Base-by-base conservation (phyloP, 2,329 filamentous ascomycete species). In the Diaporthe citrichinensis region DNA sequence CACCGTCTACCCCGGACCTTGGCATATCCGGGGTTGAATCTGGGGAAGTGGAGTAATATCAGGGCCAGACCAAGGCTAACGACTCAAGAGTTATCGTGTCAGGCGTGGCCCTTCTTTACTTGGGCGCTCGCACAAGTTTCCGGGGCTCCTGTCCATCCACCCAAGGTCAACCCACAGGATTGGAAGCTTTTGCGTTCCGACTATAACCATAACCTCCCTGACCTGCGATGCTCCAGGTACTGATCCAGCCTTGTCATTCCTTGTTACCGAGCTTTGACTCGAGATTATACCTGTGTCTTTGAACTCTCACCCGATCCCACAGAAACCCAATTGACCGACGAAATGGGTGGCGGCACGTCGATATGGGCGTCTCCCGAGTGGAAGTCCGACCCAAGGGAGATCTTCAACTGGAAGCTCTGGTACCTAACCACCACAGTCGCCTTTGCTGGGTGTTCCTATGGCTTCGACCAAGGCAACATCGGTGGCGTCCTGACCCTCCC, bases 381-480 rank as follows among this genome's bases (percentile, higher is more conserved):
- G 76, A 83, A 81, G 74, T 81, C 78, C 5, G 84, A 85, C 58
- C 84, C 65, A 83, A 80, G 74, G 41, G 80, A 83, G 53, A 85
- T 85, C 61, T 85, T 84, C 79, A 85, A 85, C 74, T 75, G 79
- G 23, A 80, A 78, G 25, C 80, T 85, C 14, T 79, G 82, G 7
- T 81, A 81, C 36, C 78, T 84, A 4, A 80, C 82, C 3, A 75
- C 81, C 20, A 81, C 83, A 0, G 82, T 84, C 28, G 81, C 82
- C 10, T 82, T 84, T 77, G 84, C 83, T 4, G 84, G 84, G 9
- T 85, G 83, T 53, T 81, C 82, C 7, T 85, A 85, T 77, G 84
- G 83, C 25, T 85, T 85, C 51, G 84, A 85, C 62, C 81, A 83
- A 55, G 84, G 84, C 25, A 85, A 85, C 57, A 85, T 85, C 46